Percentiles rank a stretch among this genome's conserved stretches.
Evolutionary conservation across 2,329 filamentous ascomycete genomes (phyloP).

Genomic region (Colletotrichum sp.): DNA sequence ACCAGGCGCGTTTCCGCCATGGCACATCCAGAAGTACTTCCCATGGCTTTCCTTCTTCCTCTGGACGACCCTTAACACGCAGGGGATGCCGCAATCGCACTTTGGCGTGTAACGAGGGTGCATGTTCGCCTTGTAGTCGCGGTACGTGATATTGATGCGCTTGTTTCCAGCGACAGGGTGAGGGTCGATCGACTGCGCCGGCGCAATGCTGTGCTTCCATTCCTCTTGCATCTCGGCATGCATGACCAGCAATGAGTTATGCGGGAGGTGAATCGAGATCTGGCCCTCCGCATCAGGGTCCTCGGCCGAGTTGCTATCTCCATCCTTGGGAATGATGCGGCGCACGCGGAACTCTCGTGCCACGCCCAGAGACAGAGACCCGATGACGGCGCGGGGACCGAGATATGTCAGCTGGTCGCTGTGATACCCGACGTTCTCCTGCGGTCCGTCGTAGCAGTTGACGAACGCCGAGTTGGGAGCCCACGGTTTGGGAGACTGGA

Average conservation of each 20-base stretch:
- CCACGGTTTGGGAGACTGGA: conserved; percentile 79
- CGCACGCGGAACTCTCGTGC: conserved; percentile 92
- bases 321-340: conserved; percentile 68
- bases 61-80: conserved; percentile 78
- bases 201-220: conserved; percentile 90
- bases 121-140: conserved; percentile 79
- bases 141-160: conserved; percentile 93
- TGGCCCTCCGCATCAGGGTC: conserved; percentile 76
- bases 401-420: conserved; percentile 93
- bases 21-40: conserved; percentile 93
- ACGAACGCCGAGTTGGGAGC: conserved; percentile 89
- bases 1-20: conserved; percentile 74
- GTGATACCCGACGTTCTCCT: conserved; percentile 89
- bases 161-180: conserved; percentile 82
- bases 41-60: conserved; percentile 78
- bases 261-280: conserved; percentile 90
- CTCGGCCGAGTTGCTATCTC: conserved; percentile 39
- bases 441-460: conserved; percentile 87
- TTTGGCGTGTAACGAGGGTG: conserved; percentile 79
- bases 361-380: conserved; percentile 88
- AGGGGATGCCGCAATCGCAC: conserved; percentile 76
- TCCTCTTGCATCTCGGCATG: conserved; percentile 97
- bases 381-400: conserved; percentile 86
- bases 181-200: conserved; percentile 77
- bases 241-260: conserved; percentile 95